Base-by-base conservation (phyloP, 805 yeast species). In the Debaryomyces prosopidis region DNA sequence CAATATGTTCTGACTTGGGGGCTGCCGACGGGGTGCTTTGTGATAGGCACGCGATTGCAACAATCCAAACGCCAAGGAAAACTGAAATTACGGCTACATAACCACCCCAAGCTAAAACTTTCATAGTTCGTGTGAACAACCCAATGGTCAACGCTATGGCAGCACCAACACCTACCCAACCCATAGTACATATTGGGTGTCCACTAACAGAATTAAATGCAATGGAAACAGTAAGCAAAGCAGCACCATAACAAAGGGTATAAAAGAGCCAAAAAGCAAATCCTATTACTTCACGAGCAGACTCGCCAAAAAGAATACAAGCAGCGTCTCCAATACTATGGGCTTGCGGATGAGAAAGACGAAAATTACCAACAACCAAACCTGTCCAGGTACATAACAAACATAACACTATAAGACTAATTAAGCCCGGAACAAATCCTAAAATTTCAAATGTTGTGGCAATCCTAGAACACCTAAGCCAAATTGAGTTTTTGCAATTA, bases 281-380 rank as follows among this genome's bases (percentile, higher is more conserved):
- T 17, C 51, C 51, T 18, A 44, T 34, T 3, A 41, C 36, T 20
- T 47, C 51, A 44, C 51, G 34, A 8, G 42, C 51, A 14, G 7
- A 33, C 39, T 39, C 41, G 19, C 51, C 51, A 36, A 44, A 47
- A 39, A 47, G 35, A 6, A 47, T 18, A 32, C 38, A 20, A 10
- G 40, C 32, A 27, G 51, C 51, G 44, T 47, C 51, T 19, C 45
- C 51, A 16, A 47, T 44, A 42, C 46, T 41, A 40, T 47, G 39
- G n/a, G 44, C 46, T 14, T 39, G 39, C 4, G 51, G 51, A 17
- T 47, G 51, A 10, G 45, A 26, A 12, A 47, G 26, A 26, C 51
- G 40, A 17, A 47, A 47, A 2, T 35, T 41, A 3, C 51, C 51
- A 30, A 47, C 36, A 19, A 42, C 42, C n/a, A 38, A 16, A 4